phyloP scores from a whole-genome alignment of 73 alveolate species.

The Paraurostyla sp. region DNA sequence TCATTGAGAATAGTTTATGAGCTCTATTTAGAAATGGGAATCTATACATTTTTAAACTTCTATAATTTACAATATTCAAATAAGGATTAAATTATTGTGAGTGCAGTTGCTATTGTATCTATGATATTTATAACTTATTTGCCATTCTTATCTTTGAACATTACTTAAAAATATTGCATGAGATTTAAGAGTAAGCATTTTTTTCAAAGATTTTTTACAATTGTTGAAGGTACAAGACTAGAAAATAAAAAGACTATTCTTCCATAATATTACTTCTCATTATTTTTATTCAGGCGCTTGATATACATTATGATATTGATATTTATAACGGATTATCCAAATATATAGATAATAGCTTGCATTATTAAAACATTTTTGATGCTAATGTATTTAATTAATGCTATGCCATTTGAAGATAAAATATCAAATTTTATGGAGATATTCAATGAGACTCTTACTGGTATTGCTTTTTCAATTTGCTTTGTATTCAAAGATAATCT shows the following conservation, averaged over 20 bases:
- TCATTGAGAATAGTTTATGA: not conserved
- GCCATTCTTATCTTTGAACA: not conserved
- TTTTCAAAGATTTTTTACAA: not conserved
- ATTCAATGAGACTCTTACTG: constrained; percentile 37
- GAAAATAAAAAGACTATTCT: not conserved
- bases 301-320: not conserved
- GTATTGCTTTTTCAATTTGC: constrained; percentile 42
- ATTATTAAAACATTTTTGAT: constrained; percentile 4
- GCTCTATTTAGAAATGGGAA: constrained; percentile 37
- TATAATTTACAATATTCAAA: not conserved
- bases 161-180: not conserved
- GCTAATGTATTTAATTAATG: not conserved
- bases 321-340: not conserved
- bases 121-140: not conserved
- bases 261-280: not conserved
- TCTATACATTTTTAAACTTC: not conserved
- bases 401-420: not conserved
- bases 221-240: constrained; percentile 17
- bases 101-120: not conserved
- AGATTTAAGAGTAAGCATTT: not conserved
- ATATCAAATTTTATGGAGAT: not conserved
- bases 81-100: not conserved
- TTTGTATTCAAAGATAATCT: not conserved
- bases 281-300: constrained; percentile 25
- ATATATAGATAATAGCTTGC: not conserved